These are phyloP conservation scores for Rosa multiflora DNA, from an alignment of 306 rosid species.

Conservation along the genomic window DNA sequence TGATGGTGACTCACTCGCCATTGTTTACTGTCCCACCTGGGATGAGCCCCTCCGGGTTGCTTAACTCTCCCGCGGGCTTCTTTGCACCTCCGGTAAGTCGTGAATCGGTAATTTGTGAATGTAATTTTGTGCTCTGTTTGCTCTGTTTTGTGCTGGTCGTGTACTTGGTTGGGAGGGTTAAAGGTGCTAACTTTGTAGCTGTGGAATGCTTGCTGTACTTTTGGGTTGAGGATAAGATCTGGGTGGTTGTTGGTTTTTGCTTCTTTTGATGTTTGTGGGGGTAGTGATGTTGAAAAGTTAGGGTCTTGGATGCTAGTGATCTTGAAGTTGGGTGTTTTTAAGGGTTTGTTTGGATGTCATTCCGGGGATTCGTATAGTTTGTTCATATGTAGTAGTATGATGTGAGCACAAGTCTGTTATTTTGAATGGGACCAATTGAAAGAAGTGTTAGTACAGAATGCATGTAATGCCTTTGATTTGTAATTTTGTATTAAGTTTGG, in stretches of 20 bases:
- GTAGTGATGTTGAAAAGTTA: neutral
- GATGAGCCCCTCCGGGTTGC: slow-evolving; percentile 84
- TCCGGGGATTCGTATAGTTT: neutral
- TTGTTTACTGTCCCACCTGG: slow-evolving; percentile 82
- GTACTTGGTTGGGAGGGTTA: neutral
- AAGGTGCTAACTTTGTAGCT: neutral
- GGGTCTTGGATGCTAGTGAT: slow-evolving; percentile 9
- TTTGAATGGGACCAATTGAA: neutral
- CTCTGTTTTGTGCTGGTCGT: neutral
- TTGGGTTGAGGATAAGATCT: slow-evolving; percentile 3
- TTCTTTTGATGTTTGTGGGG: neutral
- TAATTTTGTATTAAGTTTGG: neutral
- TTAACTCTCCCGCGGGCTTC: slow-evolving; percentile 82
- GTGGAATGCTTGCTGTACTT: neutral
- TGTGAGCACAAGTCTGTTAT: neutral
- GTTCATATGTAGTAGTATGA: slow-evolving; percentile 2
- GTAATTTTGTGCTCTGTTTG: neutral
- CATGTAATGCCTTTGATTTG: neutral
- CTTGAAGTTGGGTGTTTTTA: neutral
- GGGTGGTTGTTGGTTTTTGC: slow-evolving; percentile 8
- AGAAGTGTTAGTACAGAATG: neutral
- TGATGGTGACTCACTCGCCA: slow-evolving; percentile 71
- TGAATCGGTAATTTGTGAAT: neutral
- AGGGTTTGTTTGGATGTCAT: neutral
- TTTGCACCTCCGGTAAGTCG: slow-evolving; percentile 78